These are phyloP conservation scores for Phoma sp. DNA, from an alignment of 2,329 filamentous ascomycete genomes.

Conservation along the genomic window DNA sequence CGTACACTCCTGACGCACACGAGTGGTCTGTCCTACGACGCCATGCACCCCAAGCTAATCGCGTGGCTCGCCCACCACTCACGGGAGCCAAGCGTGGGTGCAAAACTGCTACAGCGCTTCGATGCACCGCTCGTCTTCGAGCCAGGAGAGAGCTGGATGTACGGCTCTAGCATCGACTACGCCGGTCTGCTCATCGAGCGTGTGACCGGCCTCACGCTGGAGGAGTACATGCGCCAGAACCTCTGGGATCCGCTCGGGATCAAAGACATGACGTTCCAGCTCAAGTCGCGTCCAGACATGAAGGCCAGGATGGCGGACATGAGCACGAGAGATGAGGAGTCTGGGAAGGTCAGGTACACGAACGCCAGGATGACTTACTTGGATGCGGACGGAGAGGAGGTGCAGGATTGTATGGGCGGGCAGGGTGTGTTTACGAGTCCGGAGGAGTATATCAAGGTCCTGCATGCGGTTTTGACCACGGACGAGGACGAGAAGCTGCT, in stretches of 20 bases:
- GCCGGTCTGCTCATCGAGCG: conserved; percentile 55
- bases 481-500: conserved; percentile 37
- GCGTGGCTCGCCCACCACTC: conserved; percentile 46
- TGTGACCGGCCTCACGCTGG: conserved; percentile 55
- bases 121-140: conserved; percentile 40
- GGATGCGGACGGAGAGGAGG: conserved; percentile 24
- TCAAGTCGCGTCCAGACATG: conserved; percentile 29
- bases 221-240: conserved; percentile 66
- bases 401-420: conserved; percentile 35
- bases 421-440: conserved; percentile 29
- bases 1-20: conserved; percentile 59
- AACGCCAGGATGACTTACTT: conserved; percentile 19
- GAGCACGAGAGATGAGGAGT: conserved; percentile 23
- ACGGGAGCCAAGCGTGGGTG: conserved; percentile 27
- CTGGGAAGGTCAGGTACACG: conserved; percentile 18
- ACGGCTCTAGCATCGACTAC: conserved; percentile 58
- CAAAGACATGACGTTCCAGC: conserved; percentile 63
- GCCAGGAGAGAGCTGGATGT: conserved; percentile 59
- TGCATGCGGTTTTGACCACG: conserved; percentile 33
- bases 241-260: conserved; percentile 55
- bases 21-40: conserved; percentile 55
- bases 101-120: conserved; percentile 8
- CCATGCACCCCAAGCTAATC: conserved; percentile 49
- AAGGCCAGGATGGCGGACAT: conserved; percentile 38
- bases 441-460: conserved; percentile 41